Conservation (phyloP, 179 eudicot species). For the Spergularia azorica region DNA sequence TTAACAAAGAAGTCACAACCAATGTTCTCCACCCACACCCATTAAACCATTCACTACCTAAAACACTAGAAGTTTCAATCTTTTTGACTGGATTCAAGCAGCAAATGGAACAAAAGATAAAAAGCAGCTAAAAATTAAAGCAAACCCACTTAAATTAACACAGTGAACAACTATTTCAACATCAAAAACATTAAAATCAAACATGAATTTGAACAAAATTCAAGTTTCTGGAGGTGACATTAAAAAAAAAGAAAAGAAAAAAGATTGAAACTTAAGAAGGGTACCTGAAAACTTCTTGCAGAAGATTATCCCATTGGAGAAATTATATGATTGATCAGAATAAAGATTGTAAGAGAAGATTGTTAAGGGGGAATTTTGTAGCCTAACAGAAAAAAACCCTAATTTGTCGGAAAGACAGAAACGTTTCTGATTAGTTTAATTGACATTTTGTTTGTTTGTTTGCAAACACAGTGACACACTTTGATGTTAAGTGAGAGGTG, state of each 20-base stretch:
- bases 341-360: not conserved
- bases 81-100: conserved; percentile 13
- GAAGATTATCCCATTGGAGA: not conserved
- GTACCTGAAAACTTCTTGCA: not conserved
- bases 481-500: not conserved
- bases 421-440: conserved; percentile 1
- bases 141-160: conserved; percentile 20
- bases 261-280: not conserved
- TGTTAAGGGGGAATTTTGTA: not conserved
- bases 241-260: not conserved
- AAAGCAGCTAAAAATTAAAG: conserved; percentile 19
- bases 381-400: conserved; percentile 26
- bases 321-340: conserved; percentile 2
- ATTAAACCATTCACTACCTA: conserved; percentile 12
- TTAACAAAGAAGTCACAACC: not conserved
- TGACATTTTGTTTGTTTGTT: conserved; percentile 1
- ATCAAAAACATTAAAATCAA: conserved; percentile 8
- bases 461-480: not conserved
- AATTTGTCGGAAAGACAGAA: conserved; percentile 20
- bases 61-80: conserved; percentile 16
- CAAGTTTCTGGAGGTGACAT: not conserved
- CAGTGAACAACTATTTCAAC: conserved; percentile 20
- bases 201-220: not conserved
- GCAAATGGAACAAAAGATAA: conserved; percentile 16
- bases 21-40: not conserved